These are phyloP conservation scores for Lithocarpus polystachyus DNA, from an alignment of 306 rosid genomes.

Conservation along the genomic window DNA sequence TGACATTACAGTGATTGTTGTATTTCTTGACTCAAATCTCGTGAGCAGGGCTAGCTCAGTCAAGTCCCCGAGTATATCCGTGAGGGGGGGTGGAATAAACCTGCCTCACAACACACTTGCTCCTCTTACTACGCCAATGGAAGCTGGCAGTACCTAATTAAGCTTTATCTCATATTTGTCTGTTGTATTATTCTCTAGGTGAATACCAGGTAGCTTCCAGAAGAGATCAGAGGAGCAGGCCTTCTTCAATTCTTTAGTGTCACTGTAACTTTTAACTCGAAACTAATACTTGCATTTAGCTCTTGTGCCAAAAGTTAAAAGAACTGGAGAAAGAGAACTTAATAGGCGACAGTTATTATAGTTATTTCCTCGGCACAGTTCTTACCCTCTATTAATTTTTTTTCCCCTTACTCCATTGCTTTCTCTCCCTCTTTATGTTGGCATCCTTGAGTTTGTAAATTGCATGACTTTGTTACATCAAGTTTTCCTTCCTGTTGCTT, in stretches of 20 bases:
- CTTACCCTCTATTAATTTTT: constrained; percentile 17
- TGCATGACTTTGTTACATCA: constrained; percentile 20
- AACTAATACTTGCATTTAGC: constrained; percentile 67
- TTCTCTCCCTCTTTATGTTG: neutral
- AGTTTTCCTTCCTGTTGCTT: constrained; percentile 15
- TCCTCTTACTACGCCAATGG: constrained; percentile 56
- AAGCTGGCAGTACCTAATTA: constrained; percentile 54
- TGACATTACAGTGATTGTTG: constrained; percentile 90
- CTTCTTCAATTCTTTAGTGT: constrained; percentile 70
- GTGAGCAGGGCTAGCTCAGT: constrained; percentile 73
- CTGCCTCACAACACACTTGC: constrained; percentile 72
- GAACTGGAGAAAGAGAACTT: constrained; percentile 40
- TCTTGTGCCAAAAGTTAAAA: constrained; percentile 35
- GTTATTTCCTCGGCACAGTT: constrained; percentile 40
- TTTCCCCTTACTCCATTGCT: too few species aligned
- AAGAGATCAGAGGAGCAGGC: constrained; percentile 53
- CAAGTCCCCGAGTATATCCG: constrained; percentile 56
- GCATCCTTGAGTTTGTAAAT: constrained; percentile 23
- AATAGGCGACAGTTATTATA: constrained; percentile 43
- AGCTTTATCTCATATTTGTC: constrained; percentile 31
- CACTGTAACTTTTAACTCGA: constrained; percentile 65
- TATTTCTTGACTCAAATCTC: constrained; percentile 74
- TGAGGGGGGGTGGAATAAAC: constrained; percentile 85
- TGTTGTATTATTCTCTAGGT: constrained; percentile 68
- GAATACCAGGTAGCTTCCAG: constrained; percentile 73